Evolutionary conservation across 129 eudicot species (phyloP), one percentile per base, ranked within the genome.

Genomic region (Chrysanthemum lavandulifolium): DNA sequence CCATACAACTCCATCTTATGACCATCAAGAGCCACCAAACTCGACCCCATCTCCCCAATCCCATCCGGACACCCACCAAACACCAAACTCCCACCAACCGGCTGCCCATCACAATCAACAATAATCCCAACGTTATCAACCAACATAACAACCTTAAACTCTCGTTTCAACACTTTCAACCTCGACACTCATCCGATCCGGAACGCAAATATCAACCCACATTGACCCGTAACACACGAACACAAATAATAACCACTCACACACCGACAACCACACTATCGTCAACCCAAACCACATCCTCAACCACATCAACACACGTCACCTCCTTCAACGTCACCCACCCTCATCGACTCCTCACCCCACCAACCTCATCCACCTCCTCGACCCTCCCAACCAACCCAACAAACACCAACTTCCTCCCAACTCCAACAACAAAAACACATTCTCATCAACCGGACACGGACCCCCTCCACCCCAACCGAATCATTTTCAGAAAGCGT

Each of bases 41-140:
- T 19, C 21, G 21, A 19, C 4, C 91, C 88, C 27, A 90, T 74
- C 77, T 94, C 99, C 43, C 86, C 87, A 4, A 90, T 27, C 47
- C 87, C 83, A 67, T 84, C 82, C 1, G 97, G 98, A 33, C 84
- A 85, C 6, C 80, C 74, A 76, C 76, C 72, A 71, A 90, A 88
- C 36, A 95, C 94, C 87, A 95, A 86, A 71, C 96, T 95, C 43
- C 99, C 96, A 55, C 97, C 95, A 48, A 95, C 91, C 0, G 99
- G 97, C 62, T 90, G 96, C 70, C 99, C 99, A 6, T 84, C 80
- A 60, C 84, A 47, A 82, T 90, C 81, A 53, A 88, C 93, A 67
- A 77, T 67, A 60, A 95, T 72, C 36, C 96, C 97, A 9, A 89
- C 94, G 83, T 95, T 95, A 55, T 95, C 99, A 65, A 95, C 99